phyloP scores from a whole-genome alignment of 2,329 filamentous ascomycete genomes.

The Pestalotiopsis sp. region DNA sequence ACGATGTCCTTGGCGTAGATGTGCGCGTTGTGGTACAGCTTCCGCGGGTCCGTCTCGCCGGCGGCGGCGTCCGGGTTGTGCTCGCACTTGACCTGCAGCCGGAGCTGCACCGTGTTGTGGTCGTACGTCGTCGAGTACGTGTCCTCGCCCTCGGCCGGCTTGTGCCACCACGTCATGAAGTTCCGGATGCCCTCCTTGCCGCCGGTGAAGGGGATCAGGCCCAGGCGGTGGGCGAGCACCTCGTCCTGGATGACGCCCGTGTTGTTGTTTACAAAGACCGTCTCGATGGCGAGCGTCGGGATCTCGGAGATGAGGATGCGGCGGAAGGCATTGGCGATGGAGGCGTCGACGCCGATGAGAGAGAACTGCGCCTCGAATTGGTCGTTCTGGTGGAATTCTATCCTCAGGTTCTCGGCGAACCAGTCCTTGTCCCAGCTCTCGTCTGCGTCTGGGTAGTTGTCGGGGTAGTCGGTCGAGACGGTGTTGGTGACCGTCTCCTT shows the following conservation, averaged over 20 bases:
- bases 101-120: conserved; percentile 84
- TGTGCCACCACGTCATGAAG: conserved; percentile 82
- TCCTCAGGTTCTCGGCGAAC: conserved; percentile 70
- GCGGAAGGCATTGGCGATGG: conserved; percentile 95
- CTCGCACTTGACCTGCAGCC: conserved; percentile 78
- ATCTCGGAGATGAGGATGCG: conserved; percentile 95
- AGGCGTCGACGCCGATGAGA: conserved; percentile 86
- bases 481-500: conserved; percentile 89
- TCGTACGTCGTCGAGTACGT: conserved; percentile 66
- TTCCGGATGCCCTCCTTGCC: conserved; percentile 73
- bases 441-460: conserved; percentile 88
- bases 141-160: conserved; percentile 65
- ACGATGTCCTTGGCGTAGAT: conserved; percentile 78
- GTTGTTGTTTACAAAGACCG: conserved; percentile 92
- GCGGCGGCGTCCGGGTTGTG: conserved; percentile 73
- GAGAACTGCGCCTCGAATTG: conserved; percentile 83
- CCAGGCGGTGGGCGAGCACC: conserved; percentile 87
- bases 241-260: conserved; percentile 98
- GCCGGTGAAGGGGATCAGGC: conserved; percentile 87
- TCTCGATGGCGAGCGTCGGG: conserved; percentile 91
- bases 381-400: conserved; percentile 85
- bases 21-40: conserved; percentile 84
- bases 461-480: conserved; percentile 87
- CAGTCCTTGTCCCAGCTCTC: conserved; percentile 75
- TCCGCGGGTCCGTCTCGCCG: conserved; percentile 77